Conservation (phyloP, 345 rosid species). For the Populus simonii region DNA sequence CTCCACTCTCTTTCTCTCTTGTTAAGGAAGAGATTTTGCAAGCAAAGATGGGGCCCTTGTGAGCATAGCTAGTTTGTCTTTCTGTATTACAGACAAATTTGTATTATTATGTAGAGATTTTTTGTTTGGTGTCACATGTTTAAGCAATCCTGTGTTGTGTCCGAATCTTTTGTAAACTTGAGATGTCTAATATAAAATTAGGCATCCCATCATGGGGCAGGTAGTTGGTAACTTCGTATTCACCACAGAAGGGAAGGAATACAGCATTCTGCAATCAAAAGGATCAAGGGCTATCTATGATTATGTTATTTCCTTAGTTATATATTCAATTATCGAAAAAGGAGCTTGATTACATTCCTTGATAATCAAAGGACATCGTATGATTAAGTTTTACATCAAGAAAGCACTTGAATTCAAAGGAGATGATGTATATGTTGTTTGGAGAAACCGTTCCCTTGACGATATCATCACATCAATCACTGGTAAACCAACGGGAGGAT, state of each 20-base stretch:
- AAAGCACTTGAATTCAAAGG: background rate
- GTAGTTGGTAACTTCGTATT: too few species aligned
- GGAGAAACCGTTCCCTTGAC: background rate
- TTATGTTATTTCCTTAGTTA: too few species aligned
- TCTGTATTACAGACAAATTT: background rate
- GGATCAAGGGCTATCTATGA: too few species aligned
- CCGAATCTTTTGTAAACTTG: background rate
- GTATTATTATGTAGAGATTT: background rate
- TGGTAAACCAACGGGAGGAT: background rate
- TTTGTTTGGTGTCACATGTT: background rate
- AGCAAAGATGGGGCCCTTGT: background rate
- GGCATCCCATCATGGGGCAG: background rate
- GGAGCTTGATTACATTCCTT: background rate
- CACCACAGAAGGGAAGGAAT: too few species aligned
- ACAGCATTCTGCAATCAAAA: too few species aligned
- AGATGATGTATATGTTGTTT: background rate
- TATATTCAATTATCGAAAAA: background rate
- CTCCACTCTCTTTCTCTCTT: background rate
- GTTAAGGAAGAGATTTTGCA: background rate
- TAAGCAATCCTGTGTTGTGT: background rate
- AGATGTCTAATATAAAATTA: background rate
- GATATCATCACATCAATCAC: background rate
- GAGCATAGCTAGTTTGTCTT: background rate
- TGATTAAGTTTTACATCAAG: background rate
- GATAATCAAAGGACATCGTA: background rate